Percentiles rank a stretch among this genome's conserved stretches.
Conservation (phyloP, 176 grass and related monocot species). For the Hsuehochloa calcarea region DNA sequence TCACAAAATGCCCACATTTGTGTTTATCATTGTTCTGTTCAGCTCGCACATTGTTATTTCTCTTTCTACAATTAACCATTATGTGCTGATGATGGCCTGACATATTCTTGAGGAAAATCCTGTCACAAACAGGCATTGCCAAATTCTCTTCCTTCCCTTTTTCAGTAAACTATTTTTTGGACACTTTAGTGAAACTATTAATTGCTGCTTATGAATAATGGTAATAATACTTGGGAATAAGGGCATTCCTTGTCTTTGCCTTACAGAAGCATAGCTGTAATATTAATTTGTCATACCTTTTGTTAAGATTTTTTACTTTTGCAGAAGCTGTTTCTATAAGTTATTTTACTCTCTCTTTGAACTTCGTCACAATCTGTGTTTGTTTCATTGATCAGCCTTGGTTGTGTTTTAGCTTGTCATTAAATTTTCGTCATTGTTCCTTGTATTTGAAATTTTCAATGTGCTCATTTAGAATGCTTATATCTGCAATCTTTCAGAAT, state of each 20-base stretch:
- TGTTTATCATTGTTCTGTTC: slow-evolving; percentile 7
- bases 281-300: not conserved
- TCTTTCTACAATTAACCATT: slow-evolving; percentile 11
- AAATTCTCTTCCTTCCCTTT: not conserved
- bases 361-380: not conserved
- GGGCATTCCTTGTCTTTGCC: not conserved
- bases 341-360: not conserved
- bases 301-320: not conserved
- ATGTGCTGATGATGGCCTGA: not conserved
- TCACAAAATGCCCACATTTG: not conserved
- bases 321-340: not conserved
- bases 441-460: slow-evolving; percentile 7
- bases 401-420: not conserved
- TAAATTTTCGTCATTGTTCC: not conserved
- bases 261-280: not conserved
- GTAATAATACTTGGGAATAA: not conserved
- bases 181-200: not conserved
- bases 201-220: not conserved
- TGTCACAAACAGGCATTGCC: not conserved
- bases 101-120: not conserved
- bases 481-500: not conserved
- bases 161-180: not conserved
- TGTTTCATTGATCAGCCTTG: not conserved
- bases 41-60: not conserved
- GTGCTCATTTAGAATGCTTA: not conserved